Conservation (phyloP, 768 basidiomycete species). For the Russula brevipes region DNA sequence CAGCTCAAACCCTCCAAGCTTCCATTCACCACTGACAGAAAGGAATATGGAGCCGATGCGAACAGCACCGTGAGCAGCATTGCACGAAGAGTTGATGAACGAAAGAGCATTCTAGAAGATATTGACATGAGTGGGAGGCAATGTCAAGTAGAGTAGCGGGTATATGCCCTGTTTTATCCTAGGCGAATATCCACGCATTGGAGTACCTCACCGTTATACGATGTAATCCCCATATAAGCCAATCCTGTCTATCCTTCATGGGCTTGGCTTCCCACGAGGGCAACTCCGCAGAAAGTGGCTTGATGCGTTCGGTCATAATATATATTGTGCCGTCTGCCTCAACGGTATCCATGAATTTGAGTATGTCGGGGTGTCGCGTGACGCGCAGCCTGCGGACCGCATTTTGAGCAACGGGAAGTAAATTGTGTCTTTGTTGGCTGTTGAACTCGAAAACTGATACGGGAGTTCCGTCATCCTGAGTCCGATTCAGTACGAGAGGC, state of each 20-base stretch:
- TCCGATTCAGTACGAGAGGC: conserved; percentile 23
- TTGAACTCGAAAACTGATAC: conserved; percentile 95
- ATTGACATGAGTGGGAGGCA: background rate
- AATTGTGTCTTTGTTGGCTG: conserved; percentile 53
- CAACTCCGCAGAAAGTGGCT: conserved; percentile 61
- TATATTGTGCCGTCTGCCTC: conserved; percentile 85
- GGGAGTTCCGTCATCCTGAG: conserved; percentile 77
- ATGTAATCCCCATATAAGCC: conserved; percentile 91
- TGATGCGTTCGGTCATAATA: conserved; percentile 92
- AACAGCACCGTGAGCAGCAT: conserved; percentile 80
- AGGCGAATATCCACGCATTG: background rate
- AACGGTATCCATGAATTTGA: conserved; percentile 91
- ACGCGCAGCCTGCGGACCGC: conserved; percentile 85
- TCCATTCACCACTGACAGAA: conserved; percentile 94
- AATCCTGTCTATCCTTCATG: conserved; percentile 71
- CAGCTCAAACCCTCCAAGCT: conserved; percentile 90
- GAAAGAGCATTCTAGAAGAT: conserved; percentile 68
- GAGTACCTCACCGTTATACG: conserved; percentile 68
- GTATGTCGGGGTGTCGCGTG: conserved; percentile 90
- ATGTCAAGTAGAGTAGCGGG: background rate
- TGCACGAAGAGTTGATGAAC: conserved; percentile 81
- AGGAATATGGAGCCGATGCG: conserved; percentile 77
- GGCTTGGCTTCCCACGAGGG: conserved; percentile 57
- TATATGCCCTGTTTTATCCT: background rate
- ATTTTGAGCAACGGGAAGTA: conserved; percentile 79